Evolutionary conservation across 164 flowering plant species (phyloP).

Genomic region (Stephania japonica): DNA sequence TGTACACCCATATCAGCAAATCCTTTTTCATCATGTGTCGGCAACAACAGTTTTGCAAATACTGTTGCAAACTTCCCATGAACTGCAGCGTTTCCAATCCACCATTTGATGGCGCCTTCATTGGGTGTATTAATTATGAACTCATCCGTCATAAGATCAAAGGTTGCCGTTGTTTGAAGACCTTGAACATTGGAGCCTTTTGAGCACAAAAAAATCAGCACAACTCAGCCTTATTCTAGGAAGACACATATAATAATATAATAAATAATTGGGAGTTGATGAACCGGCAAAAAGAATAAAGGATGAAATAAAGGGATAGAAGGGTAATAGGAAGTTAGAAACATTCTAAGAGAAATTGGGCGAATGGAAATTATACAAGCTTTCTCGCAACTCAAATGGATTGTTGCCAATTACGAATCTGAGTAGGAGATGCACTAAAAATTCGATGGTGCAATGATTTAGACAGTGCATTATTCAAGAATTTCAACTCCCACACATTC

Average conservation of each 20-base stretch:
- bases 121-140: conserved; percentile 85
- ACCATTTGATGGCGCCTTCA: conserved; percentile 98
- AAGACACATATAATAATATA: neutral
- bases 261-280: neutral
- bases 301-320: neutral
- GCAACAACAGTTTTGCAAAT: conserved; percentile 78
- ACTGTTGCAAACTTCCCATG: conserved; percentile 97
- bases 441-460: neutral
- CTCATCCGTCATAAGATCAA: conserved; percentile 75
- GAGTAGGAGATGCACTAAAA: neutral
- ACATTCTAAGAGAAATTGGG: neutral
- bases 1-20: conserved; percentile 91
- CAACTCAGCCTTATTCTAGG: neutral
- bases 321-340: neutral
- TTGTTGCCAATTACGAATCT: neutral
- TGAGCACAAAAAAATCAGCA: conserved; percentile 15
- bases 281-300: neutral
- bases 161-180: conserved; percentile 74
- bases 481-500: neutral
- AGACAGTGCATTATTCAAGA: neutral
- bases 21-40: conserved; percentile 56
- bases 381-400: neutral
- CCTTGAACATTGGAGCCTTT: conserved; percentile 99
- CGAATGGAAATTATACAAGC: neutral
- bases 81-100: conserved; percentile 97